Percentiles rank a stretch among this genome's conserved stretches.
Evolutionary conservation across 331 rosid species (phyloP).

Genomic region (Pyracantha coccinea): DNA sequence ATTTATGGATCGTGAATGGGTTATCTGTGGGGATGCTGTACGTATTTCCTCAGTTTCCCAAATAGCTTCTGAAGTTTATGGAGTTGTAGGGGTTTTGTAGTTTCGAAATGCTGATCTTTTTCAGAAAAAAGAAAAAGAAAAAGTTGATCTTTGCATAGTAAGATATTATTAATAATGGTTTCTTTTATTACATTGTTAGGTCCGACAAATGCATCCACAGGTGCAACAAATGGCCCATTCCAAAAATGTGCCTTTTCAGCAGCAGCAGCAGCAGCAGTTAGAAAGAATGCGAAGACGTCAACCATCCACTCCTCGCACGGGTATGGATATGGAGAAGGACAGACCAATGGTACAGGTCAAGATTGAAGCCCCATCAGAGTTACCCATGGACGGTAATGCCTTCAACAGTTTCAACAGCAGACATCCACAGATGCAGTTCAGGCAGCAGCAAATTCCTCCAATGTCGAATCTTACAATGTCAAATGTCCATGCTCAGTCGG

Average conservation of each 20-base stretch:
- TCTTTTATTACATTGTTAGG: neutral
- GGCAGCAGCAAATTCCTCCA: slow-evolving; percentile 75
- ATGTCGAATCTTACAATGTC: slow-evolving; percentile 56
- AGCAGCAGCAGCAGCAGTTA: slow-evolving; percentile 38
- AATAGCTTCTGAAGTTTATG: neutral
- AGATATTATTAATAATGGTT: neutral
- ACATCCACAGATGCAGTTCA: slow-evolving; percentile 65
- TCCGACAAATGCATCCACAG: slow-evolving; percentile 69
- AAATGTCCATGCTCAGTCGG: slow-evolving; percentile 50
- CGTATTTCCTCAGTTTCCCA: neutral
- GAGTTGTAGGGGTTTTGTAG: neutral
- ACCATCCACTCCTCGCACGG: slow-evolving; percentile 47
- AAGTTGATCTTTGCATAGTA: neutral
- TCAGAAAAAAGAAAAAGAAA: too few species aligned
- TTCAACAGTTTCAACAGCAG: slow-evolving; percentile 43
- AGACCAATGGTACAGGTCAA: slow-evolving; percentile 86
- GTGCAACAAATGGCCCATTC: slow-evolving; percentile 50
- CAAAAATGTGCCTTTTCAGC: slow-evolving; percentile 29
- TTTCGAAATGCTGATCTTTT: neutral
- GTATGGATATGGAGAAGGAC: slow-evolving; percentile 62
- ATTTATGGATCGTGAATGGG: neutral
- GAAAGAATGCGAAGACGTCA: slow-evolving; percentile 60
- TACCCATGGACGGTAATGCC: slow-evolving; percentile 50
- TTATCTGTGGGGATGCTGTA: slow-evolving; percentile 2
- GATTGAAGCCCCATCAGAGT: slow-evolving; percentile 60